Evolutionary conservation across 371 early-diverging fungal species (phyloP), one percentile per base, ranked within the genome.

Genomic region (Thermomucor indicae-seudaticae): DNA sequence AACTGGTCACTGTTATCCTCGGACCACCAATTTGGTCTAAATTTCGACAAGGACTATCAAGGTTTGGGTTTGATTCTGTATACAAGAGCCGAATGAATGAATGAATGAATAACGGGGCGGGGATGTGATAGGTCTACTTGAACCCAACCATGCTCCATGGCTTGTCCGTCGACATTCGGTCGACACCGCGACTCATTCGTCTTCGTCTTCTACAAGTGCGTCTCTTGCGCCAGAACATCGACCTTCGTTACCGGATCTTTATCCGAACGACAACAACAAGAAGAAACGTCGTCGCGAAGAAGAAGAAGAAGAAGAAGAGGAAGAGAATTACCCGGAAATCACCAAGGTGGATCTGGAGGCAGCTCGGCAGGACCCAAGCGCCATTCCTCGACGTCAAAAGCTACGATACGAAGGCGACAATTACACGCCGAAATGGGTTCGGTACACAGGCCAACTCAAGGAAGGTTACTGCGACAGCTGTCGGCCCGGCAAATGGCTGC

Each of bases 401-500:
- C 60, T 79, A 32, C 76, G 89, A 2, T 90, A 80, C 55, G 68
- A 72, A 28, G 87, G 81, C 10, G 95, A 94, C 51, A 57, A 87
- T 47, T 94, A 94, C 60, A 95, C 93, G 14, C 95, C 95, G 0
- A 79, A 81, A 56, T 91, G 88, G 89, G 93, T 93, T 19, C 78
- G 95, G 14, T 81, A 78, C 60, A 70, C 70, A 14, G 94, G 94
- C 0, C 84, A 84, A 35, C 65, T 70, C 23, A 90, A 91, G 59
- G 92, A 95, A 60, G 95, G 95, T 0, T 87, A 85, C 45, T 95
- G 95, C 64, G 91, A 92, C 40, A 81, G 83, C 5, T 95, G 95
- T 55, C 57, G 68, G 28, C 89, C 91, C 0, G 91, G 90, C 1
- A 86, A 88, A 64, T 95, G 95, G 94, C 76, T 95, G 17, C 91